phyloP scores from a whole-genome alignment of 805 yeast genomes.

The Debaryomyces maramus region DNA sequence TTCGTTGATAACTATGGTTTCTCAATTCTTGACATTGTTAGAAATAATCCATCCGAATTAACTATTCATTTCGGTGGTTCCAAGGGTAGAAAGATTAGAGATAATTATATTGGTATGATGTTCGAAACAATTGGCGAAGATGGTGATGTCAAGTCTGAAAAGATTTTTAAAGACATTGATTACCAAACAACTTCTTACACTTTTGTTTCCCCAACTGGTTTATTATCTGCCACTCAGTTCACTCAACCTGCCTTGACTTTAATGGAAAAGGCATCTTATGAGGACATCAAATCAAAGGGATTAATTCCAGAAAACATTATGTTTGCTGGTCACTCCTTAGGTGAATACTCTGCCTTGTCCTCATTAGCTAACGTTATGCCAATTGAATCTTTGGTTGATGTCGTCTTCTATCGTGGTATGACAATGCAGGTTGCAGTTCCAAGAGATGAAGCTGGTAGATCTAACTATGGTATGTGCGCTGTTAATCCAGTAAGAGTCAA shows the following conservation, averaged over 20 bases:
- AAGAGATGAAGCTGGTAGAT: constrained; percentile 91
- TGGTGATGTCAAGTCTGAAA: constrained; percentile 84
- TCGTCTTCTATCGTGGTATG: constrained; percentile 99
- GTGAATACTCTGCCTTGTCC: constrained; percentile 97
- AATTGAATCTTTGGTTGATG: constrained; percentile 93
- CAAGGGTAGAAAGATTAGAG: constrained; percentile 91
- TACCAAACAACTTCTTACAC: constrained; percentile 81
- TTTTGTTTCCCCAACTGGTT: constrained; percentile 90
- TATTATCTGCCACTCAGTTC: constrained; percentile 96
- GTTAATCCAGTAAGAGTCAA: constrained; percentile 94
- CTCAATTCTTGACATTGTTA: constrained; percentile 93
- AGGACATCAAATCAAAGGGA: constrained; percentile 95
- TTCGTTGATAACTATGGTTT: constrained; percentile 93
- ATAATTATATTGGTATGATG: constrained; percentile 94
- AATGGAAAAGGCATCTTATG: constrained; percentile 99
- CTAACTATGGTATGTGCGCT: constrained; percentile 99
- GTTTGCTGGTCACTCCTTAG: constrained; percentile 99
- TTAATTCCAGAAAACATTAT: constrained; percentile 89
- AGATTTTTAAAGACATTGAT: constrained; percentile 90
- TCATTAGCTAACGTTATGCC: constrained; percentile 99
- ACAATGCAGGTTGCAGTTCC: constrained; percentile 99
- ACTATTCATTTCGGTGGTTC: constrained; percentile 98
- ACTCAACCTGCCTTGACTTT: constrained; percentile 98
- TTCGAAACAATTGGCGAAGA: constrained; percentile 89
- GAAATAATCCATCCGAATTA: constrained; percentile 91